phyloP scores from a whole-genome alignment of 177 flowering plant species.

The Tripterygium wilfordii region DNA sequence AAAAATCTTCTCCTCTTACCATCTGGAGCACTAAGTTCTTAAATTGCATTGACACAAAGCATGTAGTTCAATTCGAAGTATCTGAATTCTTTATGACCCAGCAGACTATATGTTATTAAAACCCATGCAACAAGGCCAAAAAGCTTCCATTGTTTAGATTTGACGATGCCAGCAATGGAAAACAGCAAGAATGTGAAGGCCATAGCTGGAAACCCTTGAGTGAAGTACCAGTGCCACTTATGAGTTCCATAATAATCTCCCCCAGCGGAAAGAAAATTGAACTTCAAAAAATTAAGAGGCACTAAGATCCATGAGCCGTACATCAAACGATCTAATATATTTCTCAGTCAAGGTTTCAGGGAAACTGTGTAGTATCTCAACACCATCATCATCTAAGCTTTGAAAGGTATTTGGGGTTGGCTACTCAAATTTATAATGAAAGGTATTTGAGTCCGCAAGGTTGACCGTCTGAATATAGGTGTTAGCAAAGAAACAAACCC shows the following conservation, averaged over 20 bases:
- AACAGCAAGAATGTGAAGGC: constrained; percentile 73
- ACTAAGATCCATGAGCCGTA: constrained; percentile 75
- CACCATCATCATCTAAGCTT: too few relatives aligned
- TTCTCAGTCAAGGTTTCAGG: constrained; percentile 7
- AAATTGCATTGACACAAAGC: constrained; percentile 1
- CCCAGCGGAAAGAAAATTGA: constrained; percentile 4
- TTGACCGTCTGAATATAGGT: too few relatives aligned
- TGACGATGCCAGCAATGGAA: constrained; percentile 43
- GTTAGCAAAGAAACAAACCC: too few relatives aligned
- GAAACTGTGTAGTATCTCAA: too few relatives aligned
- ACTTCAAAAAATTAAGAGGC: constrained; percentile 72
- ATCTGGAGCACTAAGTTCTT: constrained; percentile 1
- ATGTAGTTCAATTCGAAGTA: constrained; percentile 10
- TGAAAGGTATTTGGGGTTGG: too few relatives aligned
- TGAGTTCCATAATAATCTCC: constrained; percentile 97
- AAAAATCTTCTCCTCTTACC: constrained; percentile 24
- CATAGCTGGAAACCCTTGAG: constrained; percentile 82
- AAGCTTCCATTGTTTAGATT: constrained; percentile 37
- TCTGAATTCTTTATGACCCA: constrained; percentile 98
- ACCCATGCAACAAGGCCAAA: constrained; percentile 43
- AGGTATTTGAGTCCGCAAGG: too few relatives aligned
- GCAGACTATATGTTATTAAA: constrained; percentile 66
- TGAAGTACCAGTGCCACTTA: constrained; percentile 89
- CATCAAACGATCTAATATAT: constrained; percentile 69
- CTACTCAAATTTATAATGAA: too few relatives aligned